phyloP scores from a whole-genome alignment of 805 yeast genomes.

The Hanseniaspora clermontiae region DNA sequence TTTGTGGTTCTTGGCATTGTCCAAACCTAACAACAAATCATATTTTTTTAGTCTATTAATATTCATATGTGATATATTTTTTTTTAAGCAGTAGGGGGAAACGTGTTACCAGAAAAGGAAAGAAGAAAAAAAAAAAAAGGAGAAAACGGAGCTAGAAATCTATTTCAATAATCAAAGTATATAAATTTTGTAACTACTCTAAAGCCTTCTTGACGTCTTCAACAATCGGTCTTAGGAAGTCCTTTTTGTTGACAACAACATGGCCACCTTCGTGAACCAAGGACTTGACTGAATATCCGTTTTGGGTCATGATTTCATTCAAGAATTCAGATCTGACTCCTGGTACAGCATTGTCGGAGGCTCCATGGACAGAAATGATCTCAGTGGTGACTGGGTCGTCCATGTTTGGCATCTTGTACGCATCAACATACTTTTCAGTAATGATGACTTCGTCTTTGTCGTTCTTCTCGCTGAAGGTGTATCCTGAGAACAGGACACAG shows the following conservation, averaged over 20 bases:
- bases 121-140: background rate
- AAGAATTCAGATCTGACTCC: conserved; percentile 55
- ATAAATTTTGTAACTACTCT: background rate
- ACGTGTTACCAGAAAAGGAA: background rate
- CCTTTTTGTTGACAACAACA: conserved; percentile 82
- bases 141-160: too few species aligned
- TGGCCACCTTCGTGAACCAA: conserved; percentile 93
- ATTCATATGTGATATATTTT: too few species aligned
- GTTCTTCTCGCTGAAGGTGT: conserved; percentile 34
- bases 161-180: background rate
- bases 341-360: conserved; percentile 74
- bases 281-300: conserved; percentile 32
- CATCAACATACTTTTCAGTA: conserved; percentile 27
- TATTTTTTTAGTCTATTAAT: too few species aligned
- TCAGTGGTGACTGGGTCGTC: conserved; percentile 26
- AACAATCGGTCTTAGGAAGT: conserved; percentile 33
- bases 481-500: conserved; percentile 66
- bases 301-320: conserved; percentile 34
- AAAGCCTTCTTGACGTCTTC: conserved; percentile 27
- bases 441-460: conserved; percentile 27
- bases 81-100: too few species aligned
- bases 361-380: conserved; percentile 72
- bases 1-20: too few species aligned
- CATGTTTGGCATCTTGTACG: conserved; percentile 23
- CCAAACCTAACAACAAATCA: too few species aligned